These are phyloP conservation scores for Panicum hallii DNA, from an alignment of 202 grass and related monocot genomes.

Conservation along the genomic window DNA sequence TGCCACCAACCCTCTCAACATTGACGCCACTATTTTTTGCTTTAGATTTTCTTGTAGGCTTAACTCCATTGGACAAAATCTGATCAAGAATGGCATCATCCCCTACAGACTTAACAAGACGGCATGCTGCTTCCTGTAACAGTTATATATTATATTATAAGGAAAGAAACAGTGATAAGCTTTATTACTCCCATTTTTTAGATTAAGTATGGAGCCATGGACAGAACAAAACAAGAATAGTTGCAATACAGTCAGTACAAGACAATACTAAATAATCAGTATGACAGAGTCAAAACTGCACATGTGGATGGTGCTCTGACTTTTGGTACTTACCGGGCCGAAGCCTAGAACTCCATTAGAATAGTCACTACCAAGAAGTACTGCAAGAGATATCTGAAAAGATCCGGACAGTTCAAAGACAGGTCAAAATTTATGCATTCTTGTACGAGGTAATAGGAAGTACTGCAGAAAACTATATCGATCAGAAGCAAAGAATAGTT, in stretches of 20 bases:
- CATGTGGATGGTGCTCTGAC: neutral
- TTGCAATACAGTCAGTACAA: slow-evolving; percentile 34
- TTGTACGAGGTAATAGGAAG: neutral
- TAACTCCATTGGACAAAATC: slow-evolving; percentile 71
- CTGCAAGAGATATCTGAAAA: slow-evolving; percentile 84
- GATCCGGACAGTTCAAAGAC: slow-evolving; percentile 23
- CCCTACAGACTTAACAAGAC: slow-evolving; percentile 84
- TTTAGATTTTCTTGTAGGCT: slow-evolving; percentile 69
- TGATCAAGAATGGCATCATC: slow-evolving; percentile 77
- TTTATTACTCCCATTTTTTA: neutral
- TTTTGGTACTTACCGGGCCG: slow-evolving; percentile 66
- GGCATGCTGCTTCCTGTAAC: slow-evolving; percentile 84
- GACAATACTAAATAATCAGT: neutral
- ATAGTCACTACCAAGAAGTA: slow-evolving; percentile 97
- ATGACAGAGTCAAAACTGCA: neutral
- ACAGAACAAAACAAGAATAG: slow-evolving; percentile 42
- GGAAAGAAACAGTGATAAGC: neutral
- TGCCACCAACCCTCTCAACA: slow-evolving; percentile 54
- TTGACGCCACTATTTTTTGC: slow-evolving; percentile 52
- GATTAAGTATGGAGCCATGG: neutral
- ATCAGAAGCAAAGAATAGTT: slow-evolving; percentile 20
- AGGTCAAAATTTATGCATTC: slow-evolving; percentile 31
- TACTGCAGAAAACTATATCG: slow-evolving; percentile 11
- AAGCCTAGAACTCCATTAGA: slow-evolving; percentile 83
- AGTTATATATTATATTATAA: slow-evolving; percentile 46